Conservation (phyloP, 2,329 filamentous ascomycete species). For the Aureobasidium sp. region DNA sequence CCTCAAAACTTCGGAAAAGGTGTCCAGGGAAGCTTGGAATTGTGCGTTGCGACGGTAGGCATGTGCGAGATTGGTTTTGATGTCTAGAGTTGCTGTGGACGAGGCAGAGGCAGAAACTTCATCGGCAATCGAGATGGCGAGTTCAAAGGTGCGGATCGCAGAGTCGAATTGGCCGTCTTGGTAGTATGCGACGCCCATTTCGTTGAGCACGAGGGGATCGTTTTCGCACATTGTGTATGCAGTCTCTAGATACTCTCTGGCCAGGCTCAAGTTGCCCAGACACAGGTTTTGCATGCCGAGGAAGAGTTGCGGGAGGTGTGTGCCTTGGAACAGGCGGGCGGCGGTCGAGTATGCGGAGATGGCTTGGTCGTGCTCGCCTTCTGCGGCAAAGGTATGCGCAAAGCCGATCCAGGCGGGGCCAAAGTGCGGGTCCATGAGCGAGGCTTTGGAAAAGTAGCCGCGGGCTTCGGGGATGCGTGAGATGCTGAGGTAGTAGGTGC, state of each 20-base stretch:
- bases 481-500: slow-evolving; percentile 87
- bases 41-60: slow-evolving; percentile 67
- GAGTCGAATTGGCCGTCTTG: slow-evolving; percentile 74
- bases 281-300: slow-evolving; percentile 97
- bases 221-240: slow-evolving; percentile 76
- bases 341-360: slow-evolving; percentile 97
- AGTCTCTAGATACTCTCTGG: slow-evolving; percentile 88
- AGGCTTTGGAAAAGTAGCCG: slow-evolving; percentile 94
- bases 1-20: slow-evolving; percentile 83
- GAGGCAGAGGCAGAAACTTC: slow-evolving; percentile 68
- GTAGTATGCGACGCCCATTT: slow-evolving; percentile 93
- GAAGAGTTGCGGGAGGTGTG: slow-evolving; percentile 90
- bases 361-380: slow-evolving; percentile 96
- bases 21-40: slow-evolving; percentile 59
- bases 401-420: slow-evolving; percentile 98
- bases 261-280: slow-evolving; percentile 87
- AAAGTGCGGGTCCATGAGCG: slow-evolving; percentile 95
- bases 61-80: slow-evolving; percentile 83
- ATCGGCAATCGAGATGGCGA: slow-evolving; percentile 68
- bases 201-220: slow-evolving; percentile 87
- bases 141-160: slow-evolving; percentile 69
- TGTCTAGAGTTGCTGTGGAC: slow-evolving; percentile 67
- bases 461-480: slow-evolving; percentile 87
- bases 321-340: slow-evolving; percentile 90
- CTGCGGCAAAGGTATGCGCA: slow-evolving; percentile 93